A percentile compares a stretch with the other conserved stretches of the same genome.
phyloP scores from a whole-genome alignment of 1,284 basidiomycete species.

The Sphagnurus paluster region DNA sequence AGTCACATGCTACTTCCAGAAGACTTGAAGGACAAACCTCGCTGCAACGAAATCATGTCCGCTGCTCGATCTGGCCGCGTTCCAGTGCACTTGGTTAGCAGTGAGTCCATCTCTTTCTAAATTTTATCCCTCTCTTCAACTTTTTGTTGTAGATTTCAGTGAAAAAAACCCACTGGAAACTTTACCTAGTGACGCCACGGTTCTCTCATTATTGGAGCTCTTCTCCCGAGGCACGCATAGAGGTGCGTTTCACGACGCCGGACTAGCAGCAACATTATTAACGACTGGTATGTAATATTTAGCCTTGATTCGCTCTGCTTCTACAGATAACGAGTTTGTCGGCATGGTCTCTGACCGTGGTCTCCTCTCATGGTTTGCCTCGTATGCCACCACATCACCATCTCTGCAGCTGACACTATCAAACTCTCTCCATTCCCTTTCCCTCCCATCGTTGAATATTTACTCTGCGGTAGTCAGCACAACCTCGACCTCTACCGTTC shows the following conservation, averaged over 20 bases:
- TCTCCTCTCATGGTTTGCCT: slow-evolving; percentile 63
- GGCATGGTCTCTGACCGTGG: slow-evolving; percentile 64
- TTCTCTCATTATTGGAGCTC: slow-evolving; percentile 60
- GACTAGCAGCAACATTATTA: too few relatives aligned
- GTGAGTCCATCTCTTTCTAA: slow-evolving; percentile 42
- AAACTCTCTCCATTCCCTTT: slow-evolving; percentile 54
- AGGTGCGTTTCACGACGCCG: slow-evolving; percentile 47
- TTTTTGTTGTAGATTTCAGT: slow-evolving; percentile 57
- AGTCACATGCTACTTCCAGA: slow-evolving; percentile 64
- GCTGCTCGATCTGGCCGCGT: slow-evolving; percentile 73
- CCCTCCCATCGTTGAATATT: slow-evolving; percentile 65
- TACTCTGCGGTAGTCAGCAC: slow-evolving; percentile 60
- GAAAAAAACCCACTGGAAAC: slow-evolving; percentile 76
- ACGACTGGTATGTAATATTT: slow-evolving; percentile 12
- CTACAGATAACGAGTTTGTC: slow-evolving; percentile 41
- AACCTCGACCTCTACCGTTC: slow-evolving; percentile 54
- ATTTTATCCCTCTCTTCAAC: not conserved
- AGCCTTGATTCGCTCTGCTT: slow-evolving; percentile 52
- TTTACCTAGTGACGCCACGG: slow-evolving; percentile 59
- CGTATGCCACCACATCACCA: slow-evolving; percentile 47
- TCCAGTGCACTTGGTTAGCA: slow-evolving; percentile 72
- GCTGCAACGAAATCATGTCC: slow-evolving; percentile 63
- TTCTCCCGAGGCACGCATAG: slow-evolving; percentile 72
- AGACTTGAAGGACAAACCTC: slow-evolving; percentile 55
- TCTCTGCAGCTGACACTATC: slow-evolving; percentile 54